These are phyloP conservation scores for Phytophthora crassamura DNA, from an alignment of 352 stramenopile genomes.

Conservation along the genomic window DNA sequence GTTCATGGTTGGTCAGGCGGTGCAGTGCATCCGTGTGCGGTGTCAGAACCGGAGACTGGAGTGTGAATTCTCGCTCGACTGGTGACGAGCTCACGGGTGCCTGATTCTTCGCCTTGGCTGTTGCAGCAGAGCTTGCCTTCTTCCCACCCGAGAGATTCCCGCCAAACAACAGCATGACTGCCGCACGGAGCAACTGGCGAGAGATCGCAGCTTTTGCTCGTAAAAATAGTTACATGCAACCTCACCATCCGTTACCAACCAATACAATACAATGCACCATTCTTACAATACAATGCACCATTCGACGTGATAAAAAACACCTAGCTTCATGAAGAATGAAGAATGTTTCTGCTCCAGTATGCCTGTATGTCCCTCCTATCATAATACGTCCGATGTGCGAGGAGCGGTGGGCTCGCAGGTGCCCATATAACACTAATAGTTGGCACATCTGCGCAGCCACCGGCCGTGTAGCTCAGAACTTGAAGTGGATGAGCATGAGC, in stretches of 20 bases:
- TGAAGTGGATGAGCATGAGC: slow-evolving; percentile 86
- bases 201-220: not conserved
- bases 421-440: slow-evolving; percentile 32
- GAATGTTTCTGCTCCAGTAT: slow-evolving; percentile 18
- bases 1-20: slow-evolving; percentile 79
- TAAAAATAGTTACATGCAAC: slow-evolving; percentile 23
- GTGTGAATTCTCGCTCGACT: not conserved
- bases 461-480: slow-evolving; percentile 48
- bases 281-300: not conserved
- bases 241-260: slow-evolving; percentile 17
- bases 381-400: slow-evolving; percentile 23
- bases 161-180: slow-evolving; percentile 72
- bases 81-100: not conserved
- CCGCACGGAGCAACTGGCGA: not conserved
- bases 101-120: slow-evolving; percentile 6
- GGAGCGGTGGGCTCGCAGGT: not conserved
- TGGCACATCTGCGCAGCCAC: slow-evolving; percentile 11
- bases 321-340: slow-evolving; percentile 30
- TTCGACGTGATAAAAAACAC: slow-evolving; percentile 19
- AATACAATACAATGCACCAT: slow-evolving; percentile 10
- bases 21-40: slow-evolving; percentile 71
- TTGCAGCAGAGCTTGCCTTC: slow-evolving; percentile 23
- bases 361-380: slow-evolving; percentile 29
- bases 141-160: slow-evolving; percentile 56
- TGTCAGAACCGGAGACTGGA: slow-evolving; percentile 31